Evolutionary conservation across 1,284 basidiomycete genomes (phyloP).

Genomic region (Meira nashicola): DNA sequence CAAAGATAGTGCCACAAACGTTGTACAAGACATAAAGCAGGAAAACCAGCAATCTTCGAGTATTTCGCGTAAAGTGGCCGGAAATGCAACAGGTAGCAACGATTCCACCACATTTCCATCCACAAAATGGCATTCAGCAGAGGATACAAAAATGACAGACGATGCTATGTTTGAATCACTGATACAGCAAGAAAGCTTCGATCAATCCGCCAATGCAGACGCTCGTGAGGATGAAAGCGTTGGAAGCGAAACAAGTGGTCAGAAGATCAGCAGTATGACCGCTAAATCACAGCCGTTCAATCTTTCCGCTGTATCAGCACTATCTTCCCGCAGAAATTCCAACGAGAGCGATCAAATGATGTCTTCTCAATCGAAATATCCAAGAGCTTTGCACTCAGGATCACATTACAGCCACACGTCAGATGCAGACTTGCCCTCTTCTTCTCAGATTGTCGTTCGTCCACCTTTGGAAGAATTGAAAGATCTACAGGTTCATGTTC

Average conservation of each 20-base stretch:
- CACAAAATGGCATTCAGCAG: not conserved
- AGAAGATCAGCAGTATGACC: not conserved
- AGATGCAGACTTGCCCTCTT: conserved; percentile 40
- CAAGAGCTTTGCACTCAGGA: conserved; percentile 3
- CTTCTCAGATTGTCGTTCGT: conserved; percentile 33
- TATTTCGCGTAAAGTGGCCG: not conserved
- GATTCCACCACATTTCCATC: not conserved
- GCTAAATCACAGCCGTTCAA: conserved; percentile 2
- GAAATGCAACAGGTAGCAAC: not conserved
- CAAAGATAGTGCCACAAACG: not conserved
- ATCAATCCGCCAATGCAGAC: conserved; percentile 13
- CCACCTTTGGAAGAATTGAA: conserved; percentile 33
- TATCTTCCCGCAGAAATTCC: conserved; percentile 32
- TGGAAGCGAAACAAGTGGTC: not conserved
- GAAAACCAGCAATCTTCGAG: not conserved
- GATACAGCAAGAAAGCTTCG: conserved; percentile 40
- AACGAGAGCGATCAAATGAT: conserved; percentile 25
- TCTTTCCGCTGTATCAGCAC: conserved; percentile 15
- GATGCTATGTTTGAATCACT: conserved; percentile 47
- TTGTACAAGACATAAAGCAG: not conserved
- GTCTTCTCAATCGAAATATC: conserved; percentile 17
- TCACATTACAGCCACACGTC: conserved; percentile 21
- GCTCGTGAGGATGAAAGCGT: not conserved
- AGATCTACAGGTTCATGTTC: conserved; percentile 59
- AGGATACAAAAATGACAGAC: conserved; percentile 23